phyloP scores from a whole-genome alignment of 2,329 filamentous ascomycete species.

The Parasarocladium wereldwijsianum region DNA sequence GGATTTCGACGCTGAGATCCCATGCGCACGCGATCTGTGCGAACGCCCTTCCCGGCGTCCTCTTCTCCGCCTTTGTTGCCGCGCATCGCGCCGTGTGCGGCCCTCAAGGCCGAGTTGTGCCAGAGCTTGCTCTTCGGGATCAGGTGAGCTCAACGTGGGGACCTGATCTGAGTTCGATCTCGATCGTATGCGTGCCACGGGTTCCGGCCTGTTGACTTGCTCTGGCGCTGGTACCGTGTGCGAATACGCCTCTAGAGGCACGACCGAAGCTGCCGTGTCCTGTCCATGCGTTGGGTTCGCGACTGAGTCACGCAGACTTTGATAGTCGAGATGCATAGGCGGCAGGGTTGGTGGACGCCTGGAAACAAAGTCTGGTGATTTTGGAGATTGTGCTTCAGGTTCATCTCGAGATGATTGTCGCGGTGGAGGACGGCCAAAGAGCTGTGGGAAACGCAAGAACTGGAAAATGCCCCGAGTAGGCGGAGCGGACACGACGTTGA shows the following conservation, averaged over 20 bases:
- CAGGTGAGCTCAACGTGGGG: slow-evolving; percentile 15
- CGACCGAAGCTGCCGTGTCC: slow-evolving; percentile 15
- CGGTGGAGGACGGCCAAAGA: neutral
- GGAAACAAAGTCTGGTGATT: slow-evolving; percentile 25
- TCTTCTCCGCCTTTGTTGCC: slow-evolving; percentile 21
- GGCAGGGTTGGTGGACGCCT: slow-evolving; percentile 22
- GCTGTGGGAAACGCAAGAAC: neutral
- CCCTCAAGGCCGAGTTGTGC: slow-evolving; percentile 10
- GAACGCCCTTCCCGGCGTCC: slow-evolving; percentile 9
- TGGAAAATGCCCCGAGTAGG: too few relatives aligned
- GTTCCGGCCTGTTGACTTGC: slow-evolving; percentile 6
- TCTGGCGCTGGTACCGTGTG: slow-evolving; percentile 8
- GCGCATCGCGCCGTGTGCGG: neutral
- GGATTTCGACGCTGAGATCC: slow-evolving; percentile 7
- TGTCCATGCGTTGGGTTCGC: slow-evolving; percentile 14
- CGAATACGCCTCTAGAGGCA: neutral
- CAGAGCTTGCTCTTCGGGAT: slow-evolving; percentile 33
- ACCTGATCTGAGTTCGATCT: too few relatives aligned
- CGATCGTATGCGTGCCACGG: slow-evolving; percentile 11
- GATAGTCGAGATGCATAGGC: slow-evolving; percentile 25
- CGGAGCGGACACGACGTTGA: too few relatives aligned
- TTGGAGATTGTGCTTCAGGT: slow-evolving; percentile 25
- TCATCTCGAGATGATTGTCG: slow-evolving; percentile 5
- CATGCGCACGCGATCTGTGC: slow-evolving; percentile 6
- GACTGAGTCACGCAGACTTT: slow-evolving; percentile 21